Percentiles rank a stretch among this genome's conserved stretches.
Conservation (phyloP, 2,329 filamentous ascomycete species). For the Sclerotinia nivalis region DNA sequence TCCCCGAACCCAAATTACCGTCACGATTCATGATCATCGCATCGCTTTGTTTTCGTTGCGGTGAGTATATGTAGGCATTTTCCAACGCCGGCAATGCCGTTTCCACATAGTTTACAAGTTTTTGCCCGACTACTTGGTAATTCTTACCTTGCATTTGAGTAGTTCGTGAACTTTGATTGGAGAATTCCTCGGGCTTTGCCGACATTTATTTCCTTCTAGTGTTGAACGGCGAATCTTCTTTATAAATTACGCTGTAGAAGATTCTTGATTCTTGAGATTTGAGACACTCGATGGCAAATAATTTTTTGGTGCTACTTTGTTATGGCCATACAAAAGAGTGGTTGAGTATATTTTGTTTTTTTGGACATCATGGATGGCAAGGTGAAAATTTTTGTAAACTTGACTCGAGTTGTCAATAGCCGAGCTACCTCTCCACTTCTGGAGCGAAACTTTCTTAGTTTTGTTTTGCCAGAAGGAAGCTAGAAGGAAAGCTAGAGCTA, state of each 20-base stretch:
- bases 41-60: background rate
- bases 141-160: background rate
- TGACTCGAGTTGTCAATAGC: slow-evolving; percentile 4
- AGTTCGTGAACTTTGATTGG: background rate
- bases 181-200: background rate
- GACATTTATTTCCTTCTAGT: background rate
- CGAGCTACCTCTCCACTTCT: background rate
- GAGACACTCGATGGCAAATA: slow-evolving; percentile 7
- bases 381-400: no score
- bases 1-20: background rate
- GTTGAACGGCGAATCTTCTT: no score
- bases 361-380: background rate
- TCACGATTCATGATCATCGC: background rate
- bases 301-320: no score
- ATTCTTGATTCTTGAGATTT: background rate
- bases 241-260: no score
- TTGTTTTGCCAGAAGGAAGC: background rate
- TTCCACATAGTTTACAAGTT: background rate
- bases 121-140: background rate
- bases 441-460: background rate
- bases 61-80: background rate
- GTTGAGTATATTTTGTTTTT: slow-evolving; percentile 3
- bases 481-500: slow-evolving; percentile 1
- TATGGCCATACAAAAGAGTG: background rate
- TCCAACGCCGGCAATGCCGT: background rate